These are phyloP conservation scores for Suillus lakei DNA, from an alignment of 768 basidiomycete genomes.

Conservation along the genomic window DNA sequence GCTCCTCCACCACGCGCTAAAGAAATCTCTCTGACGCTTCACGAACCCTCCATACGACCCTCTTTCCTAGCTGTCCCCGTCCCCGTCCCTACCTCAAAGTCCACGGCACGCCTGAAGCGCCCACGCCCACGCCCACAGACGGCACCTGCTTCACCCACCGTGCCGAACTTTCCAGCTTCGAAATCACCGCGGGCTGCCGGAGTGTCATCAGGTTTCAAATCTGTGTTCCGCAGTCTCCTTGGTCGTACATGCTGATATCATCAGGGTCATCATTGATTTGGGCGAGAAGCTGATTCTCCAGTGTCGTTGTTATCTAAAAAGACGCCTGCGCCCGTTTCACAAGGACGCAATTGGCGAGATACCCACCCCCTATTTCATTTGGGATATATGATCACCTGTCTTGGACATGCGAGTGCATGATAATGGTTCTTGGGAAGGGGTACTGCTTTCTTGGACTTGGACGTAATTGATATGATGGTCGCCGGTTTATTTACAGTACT, in stretches of 20 bases:
- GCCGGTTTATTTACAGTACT: background rate
- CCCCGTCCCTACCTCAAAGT: background rate
- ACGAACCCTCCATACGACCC: background rate
- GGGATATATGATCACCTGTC: background rate
- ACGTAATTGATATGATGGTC: background rate
- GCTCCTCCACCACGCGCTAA: background rate
- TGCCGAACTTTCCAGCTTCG: background rate
- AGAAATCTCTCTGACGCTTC: conserved; percentile 8
- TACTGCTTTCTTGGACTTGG: background rate
- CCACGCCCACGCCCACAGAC: conserved; percentile 30
- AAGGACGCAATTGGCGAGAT: background rate
- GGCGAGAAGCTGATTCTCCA: background rate
- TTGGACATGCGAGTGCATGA: background rate
- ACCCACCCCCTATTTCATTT: background rate
- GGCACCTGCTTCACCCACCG: conserved; percentile 18
- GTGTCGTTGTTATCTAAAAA: background rate
- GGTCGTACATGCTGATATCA: background rate
- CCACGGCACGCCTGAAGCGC: conserved; percentile 10
- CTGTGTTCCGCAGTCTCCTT: conserved; percentile 1
- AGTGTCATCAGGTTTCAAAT: background rate
- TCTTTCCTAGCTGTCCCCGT: background rate
- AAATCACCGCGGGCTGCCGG: background rate
- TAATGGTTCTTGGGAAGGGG: background rate
- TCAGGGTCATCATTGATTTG: background rate
- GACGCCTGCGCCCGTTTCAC: background rate